Evolutionary conservation across 352 stramenopile species (phyloP), one percentile per base, ranked within the genome.

Genomic region (Phytopythium montanum): DNA sequence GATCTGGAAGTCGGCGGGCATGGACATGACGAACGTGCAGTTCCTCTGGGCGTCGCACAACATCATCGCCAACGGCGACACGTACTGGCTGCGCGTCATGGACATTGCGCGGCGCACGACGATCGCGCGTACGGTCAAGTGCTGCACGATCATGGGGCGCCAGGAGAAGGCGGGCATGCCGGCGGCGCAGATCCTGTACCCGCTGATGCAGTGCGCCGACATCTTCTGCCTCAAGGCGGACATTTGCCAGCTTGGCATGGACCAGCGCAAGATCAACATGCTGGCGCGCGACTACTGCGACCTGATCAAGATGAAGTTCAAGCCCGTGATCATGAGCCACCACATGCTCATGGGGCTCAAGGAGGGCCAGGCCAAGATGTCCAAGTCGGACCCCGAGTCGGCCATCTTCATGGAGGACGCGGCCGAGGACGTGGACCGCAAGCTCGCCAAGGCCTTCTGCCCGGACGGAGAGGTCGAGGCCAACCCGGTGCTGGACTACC

Each of bases 341-440:
- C 97, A 99, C 81, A 99, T 99, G 97, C 87, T 99, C 34, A 98
- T 98, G 79, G 97, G 97, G 21, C 77, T 99, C 26, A 99, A 99
- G 76, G 85, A 98, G 61, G 97, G 97, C 6, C 97, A 99, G 73
- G 96, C 98, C 69, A 99, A 99, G 78, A 99, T 99, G 97, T 98
- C 85, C 61, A 99, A 99, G 81, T 98, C 91, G 61, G 96, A 99
- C 85, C 97, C 97, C 6, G 96, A 99, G 81, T 97, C 85, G 51
- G 92, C 92, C 21, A 98, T 99, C 63, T 99, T 99, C 73, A 99
- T 99, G 97, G 97, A 99, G 68, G 96, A 99, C 74, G 86, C 87
- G 3, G 79, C 70, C 2, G 93, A 95, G 49, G 93, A 98, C 68
- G 94, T 98, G 33, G 95, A 97, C 69, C 91, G 87, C 64, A 99